Evolutionary conservation across 805 yeast genomes (phyloP).

Genomic region (Yarrowia deformans): DNA sequence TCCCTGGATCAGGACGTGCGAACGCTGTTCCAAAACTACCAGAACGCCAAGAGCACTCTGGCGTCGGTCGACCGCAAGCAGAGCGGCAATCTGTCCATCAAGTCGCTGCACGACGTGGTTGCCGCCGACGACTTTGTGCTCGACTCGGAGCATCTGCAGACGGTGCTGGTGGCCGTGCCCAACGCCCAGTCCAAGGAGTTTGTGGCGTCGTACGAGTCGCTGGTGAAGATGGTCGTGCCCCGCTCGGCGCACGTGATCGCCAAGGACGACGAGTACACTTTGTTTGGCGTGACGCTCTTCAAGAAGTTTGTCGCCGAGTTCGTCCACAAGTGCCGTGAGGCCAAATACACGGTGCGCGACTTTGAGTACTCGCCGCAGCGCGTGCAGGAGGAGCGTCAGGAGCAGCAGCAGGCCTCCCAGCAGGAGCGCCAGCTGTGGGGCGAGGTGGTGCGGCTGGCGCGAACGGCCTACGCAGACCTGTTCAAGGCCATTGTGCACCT

Average conservation of each 20-base stretch:
- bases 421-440: constrained; percentile 72
- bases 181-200: constrained; percentile 66
- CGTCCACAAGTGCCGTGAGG: constrained; percentile 74
- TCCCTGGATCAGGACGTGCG: constrained; percentile 87
- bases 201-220: constrained; percentile 73
- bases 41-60: constrained; percentile 80
- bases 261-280: constrained; percentile 72
- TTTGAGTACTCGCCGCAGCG: constrained; percentile 82
- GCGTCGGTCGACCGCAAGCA: constrained; percentile 90
- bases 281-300: constrained; percentile 84
- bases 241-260: constrained; percentile 78
- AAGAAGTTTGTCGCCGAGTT: constrained; percentile 79
- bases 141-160: constrained; percentile 83
- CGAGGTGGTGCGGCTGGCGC: constrained; percentile 82
- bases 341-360: constrained; percentile 91
- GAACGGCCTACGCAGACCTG: constrained; percentile 89
- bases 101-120: constrained; percentile 89
- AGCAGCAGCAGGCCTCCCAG: constrained; percentile 76
- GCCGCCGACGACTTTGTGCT: constrained; percentile 82
- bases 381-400: constrained; percentile 75
- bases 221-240: constrained; percentile 86
- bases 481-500: constrained; percentile 89
- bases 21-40: constrained; percentile 74
- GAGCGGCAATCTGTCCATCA: constrained; percentile 90
- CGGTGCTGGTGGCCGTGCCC: constrained; percentile 90